These are phyloP conservation scores for Cadophora gregata DNA, from an alignment of 2,329 filamentous ascomycete species.

Conservation along the genomic window DNA sequence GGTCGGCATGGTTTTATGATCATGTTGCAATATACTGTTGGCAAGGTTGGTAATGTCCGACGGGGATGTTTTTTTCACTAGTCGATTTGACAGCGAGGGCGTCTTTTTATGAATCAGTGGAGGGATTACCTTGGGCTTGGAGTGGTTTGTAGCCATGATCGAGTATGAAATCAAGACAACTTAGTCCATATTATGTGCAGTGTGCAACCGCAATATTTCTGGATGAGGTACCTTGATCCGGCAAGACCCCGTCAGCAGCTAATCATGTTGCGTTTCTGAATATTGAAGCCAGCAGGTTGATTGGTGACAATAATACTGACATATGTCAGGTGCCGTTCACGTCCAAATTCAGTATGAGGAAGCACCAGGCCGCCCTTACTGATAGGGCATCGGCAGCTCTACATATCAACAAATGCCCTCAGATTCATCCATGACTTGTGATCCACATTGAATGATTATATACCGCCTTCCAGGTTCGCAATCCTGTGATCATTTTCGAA, in stretches of 20 bases:
- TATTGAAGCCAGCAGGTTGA: too few relatives aligned
- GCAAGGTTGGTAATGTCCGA: constrained; percentile 39
- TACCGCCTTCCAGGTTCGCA: too few relatives aligned
- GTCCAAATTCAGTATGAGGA: too few relatives aligned
- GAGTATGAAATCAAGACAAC: constrained; percentile 39
- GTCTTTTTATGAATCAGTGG: constrained; percentile 34
- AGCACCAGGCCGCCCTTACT: too few relatives aligned
- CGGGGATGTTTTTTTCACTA: constrained; percentile 36
- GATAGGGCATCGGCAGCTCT: too few relatives aligned
- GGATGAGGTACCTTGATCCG: not conserved
- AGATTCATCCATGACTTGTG: too few relatives aligned
- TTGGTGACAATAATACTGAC: too few relatives aligned
- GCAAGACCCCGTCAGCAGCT: not conserved
- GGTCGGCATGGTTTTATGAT: constrained; percentile 33
- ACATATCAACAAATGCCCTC: too few relatives aligned
- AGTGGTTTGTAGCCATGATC: constrained; percentile 36
- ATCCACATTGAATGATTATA: too few relatives aligned
- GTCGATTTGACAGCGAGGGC: constrained; percentile 39
- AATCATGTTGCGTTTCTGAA: not conserved
- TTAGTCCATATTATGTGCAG: constrained; percentile 27
- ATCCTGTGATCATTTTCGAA: too few relatives aligned
- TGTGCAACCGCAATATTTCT: not conserved
- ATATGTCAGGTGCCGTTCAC: too few relatives aligned
- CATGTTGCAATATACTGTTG: constrained; percentile 35
- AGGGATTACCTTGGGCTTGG: constrained; percentile 35